Evolutionary conservation across 2,329 filamentous ascomycete species (phyloP).

Genomic region (Xylaria sp.): DNA sequence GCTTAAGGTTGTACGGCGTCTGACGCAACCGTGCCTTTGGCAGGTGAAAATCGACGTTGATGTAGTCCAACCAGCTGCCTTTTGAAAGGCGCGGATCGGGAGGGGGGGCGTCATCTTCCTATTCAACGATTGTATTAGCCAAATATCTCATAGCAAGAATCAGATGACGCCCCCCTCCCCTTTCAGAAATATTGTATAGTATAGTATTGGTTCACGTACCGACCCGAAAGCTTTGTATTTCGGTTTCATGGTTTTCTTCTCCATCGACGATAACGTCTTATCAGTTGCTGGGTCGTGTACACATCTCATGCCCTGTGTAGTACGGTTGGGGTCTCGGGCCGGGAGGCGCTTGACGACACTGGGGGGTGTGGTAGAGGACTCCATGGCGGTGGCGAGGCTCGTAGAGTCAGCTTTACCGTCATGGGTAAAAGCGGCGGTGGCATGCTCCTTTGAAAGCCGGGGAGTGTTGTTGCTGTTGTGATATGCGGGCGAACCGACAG

Average conservation of each 20-base stretch:
- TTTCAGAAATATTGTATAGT: conserved; percentile 53
- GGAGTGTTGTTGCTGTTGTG: conserved; percentile 53
- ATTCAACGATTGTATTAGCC: conserved; percentile 74
- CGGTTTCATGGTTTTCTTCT: conserved; percentile 68
- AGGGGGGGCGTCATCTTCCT: conserved; percentile 83
- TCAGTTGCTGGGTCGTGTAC: conserved; percentile 67
- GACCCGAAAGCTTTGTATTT: conserved; percentile 72
- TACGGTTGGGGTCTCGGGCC: conserved; percentile 66
- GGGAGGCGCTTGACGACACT: conserved; percentile 57
- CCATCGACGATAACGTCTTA: conserved; percentile 59
- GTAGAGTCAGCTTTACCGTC: conserved; percentile 53
- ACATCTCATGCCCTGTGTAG: conserved; percentile 67
- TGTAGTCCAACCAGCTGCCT: conserved; percentile 73
- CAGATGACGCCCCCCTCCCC: conserved; percentile 73
- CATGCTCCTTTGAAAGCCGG: conserved; percentile 64
- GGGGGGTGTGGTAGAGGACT: conserved; percentile 44
- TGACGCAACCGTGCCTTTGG: conserved; percentile 77
- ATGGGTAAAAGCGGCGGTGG: conserved; percentile 62
- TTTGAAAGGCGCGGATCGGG: conserved; percentile 84
- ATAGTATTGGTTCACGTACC: conserved; percentile 65
- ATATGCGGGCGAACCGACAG: conserved; percentile 63
- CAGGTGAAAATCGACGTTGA: conserved; percentile 76
- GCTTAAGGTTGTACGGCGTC: conserved; percentile 81
- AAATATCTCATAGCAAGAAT: conserved; percentile 58
- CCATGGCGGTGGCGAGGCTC: conserved; percentile 48